phyloP scores from a whole-genome alignment of 176 grass and related monocot species.

The Oryza punctata region DNA sequence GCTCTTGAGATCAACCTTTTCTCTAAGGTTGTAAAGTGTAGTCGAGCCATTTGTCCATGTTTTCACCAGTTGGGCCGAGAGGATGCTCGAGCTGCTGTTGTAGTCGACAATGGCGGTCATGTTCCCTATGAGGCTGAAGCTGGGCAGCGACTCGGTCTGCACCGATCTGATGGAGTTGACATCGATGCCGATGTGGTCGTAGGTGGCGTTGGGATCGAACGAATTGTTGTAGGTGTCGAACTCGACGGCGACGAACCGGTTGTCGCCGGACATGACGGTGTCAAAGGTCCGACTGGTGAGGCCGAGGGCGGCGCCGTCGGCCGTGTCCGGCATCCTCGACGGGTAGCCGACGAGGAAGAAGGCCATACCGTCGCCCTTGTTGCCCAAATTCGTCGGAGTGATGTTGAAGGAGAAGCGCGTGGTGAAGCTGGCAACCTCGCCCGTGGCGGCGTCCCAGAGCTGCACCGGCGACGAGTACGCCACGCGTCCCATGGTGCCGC shows the following conservation, averaged over 20 bases:
- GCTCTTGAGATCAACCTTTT: slow-evolving; percentile 38
- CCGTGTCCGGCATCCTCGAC: not conserved
- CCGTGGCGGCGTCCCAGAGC: slow-evolving; percentile 21
- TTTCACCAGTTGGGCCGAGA: not conserved
- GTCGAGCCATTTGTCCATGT: not conserved
- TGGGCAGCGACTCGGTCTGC: not conserved
- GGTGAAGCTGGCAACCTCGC: slow-evolving; percentile 39
- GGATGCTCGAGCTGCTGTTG: not conserved
- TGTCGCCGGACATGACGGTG: not conserved
- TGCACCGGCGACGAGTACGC: slow-evolving; percentile 13
- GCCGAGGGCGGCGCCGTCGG: not conserved
- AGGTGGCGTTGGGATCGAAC: not conserved
- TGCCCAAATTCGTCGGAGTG: not conserved
- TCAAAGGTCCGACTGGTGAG: not conserved
- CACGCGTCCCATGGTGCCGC: not conserved
- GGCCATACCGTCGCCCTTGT: slow-evolving; percentile 23
- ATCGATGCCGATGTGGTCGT: slow-evolving; percentile 28
- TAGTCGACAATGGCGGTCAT: slow-evolving; percentile 18
- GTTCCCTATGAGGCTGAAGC: slow-evolving; percentile 4
- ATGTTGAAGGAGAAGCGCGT: slow-evolving; percentile 26
- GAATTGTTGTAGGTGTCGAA: slow-evolving; percentile 33
- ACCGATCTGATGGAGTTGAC: slow-evolving; percentile 13
- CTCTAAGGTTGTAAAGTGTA: not conserved
- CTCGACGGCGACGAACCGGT: slow-evolving; percentile 32
- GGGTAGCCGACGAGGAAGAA: slow-evolving; percentile 41